These are phyloP conservation scores for Glebionis coronaria DNA, from an alignment of 129 eudicot genomes.

Conservation along the genomic window DNA sequence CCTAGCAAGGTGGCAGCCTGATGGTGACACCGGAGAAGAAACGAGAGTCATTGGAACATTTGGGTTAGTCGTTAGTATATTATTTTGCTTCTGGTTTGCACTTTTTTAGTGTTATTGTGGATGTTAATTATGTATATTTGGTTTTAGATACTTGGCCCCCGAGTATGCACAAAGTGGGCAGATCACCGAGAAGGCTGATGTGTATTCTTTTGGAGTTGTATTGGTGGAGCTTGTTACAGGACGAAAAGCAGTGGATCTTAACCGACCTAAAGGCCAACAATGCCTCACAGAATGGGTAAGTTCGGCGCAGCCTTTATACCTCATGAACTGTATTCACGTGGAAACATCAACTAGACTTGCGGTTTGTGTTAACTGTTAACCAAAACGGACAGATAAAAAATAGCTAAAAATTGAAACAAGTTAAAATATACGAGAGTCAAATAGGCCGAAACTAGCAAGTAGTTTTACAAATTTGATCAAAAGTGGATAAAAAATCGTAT, in stretches of 20 bases:
- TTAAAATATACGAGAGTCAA: no score
- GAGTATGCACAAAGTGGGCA: conserved; percentile 95
- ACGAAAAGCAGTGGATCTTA: conserved; percentile 87
- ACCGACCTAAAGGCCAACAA: conserved; percentile 91
- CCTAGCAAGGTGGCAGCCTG: conserved; percentile 93
- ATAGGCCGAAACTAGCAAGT: neutral
- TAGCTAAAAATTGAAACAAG: no score
- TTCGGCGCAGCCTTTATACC: neutral
- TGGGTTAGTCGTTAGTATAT: conserved; percentile 48
- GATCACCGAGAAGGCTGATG: conserved; percentile 91
- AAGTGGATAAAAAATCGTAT: neutral
- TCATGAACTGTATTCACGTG: neutral
- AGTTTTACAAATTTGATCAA: neutral
- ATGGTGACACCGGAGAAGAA: conserved; percentile 90
- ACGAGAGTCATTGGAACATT: conserved; percentile 92
- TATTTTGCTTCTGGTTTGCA: neutral
- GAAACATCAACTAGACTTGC: neutral
- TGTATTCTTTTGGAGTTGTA: conserved; percentile 87
- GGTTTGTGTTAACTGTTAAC: no score
- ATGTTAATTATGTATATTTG: conserved; percentile 6
- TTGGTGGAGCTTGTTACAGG: conserved; percentile 88
- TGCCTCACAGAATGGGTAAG: conserved; percentile 90
- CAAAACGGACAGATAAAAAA: no score
- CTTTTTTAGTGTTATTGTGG: neutral
- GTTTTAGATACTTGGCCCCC: conserved; percentile 78